These are phyloP conservation scores for Fusarium tanahbumbuense DNA, from an alignment of 2,329 filamentous ascomycete species.

Conservation along the genomic window DNA sequence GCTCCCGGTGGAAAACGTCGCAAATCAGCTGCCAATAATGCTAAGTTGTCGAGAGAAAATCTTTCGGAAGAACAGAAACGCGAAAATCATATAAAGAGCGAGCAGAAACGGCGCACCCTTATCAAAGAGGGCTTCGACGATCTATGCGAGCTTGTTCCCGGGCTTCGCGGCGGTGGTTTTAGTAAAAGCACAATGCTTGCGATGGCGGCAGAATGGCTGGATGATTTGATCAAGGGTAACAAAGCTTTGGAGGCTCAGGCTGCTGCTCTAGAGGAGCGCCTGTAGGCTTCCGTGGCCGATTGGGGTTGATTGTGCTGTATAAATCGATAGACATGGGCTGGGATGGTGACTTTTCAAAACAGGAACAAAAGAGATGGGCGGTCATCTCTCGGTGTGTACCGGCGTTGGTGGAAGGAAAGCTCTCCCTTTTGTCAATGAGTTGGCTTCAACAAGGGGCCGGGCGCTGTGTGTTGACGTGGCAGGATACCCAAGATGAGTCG, in stretches of 20 bases:
- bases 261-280: slow-evolving; percentile 49
- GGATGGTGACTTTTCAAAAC: slow-evolving; percentile 25
- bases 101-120: slow-evolving; percentile 85
- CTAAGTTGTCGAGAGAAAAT: slow-evolving; percentile 72
- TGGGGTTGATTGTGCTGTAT: slow-evolving; percentile 9
- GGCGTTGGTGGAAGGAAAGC: slow-evolving; percentile 39
- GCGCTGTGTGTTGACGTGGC: slow-evolving; percentile 22
- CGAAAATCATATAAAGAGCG: slow-evolving; percentile 87
- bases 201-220: slow-evolving; percentile 82
- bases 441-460: slow-evolving; percentile 15
- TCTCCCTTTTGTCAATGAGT: slow-evolving; percentile 19
- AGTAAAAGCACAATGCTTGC: slow-evolving; percentile 85
- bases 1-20: slow-evolving; percentile 59
- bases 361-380: slow-evolving; percentile 22
- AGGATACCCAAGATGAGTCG: slow-evolving; percentile 36
- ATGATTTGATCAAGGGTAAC: slow-evolving; percentile 78
- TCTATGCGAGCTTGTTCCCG: slow-evolving; percentile 80
- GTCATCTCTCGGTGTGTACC: slow-evolving; percentile 30
- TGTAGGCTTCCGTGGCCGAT: slow-evolving; percentile 9
- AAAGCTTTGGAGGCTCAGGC: slow-evolving; percentile 67
- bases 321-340: slow-evolving; percentile 29
- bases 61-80: slow-evolving; percentile 84
- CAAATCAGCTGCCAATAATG: slow-evolving; percentile 58
- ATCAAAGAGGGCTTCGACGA: slow-evolving; percentile 88
- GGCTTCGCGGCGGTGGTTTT: slow-evolving; percentile 77